Conservation (phyloP, 2,329 filamentous ascomycete species). For the Hypoxylon sp. region DNA sequence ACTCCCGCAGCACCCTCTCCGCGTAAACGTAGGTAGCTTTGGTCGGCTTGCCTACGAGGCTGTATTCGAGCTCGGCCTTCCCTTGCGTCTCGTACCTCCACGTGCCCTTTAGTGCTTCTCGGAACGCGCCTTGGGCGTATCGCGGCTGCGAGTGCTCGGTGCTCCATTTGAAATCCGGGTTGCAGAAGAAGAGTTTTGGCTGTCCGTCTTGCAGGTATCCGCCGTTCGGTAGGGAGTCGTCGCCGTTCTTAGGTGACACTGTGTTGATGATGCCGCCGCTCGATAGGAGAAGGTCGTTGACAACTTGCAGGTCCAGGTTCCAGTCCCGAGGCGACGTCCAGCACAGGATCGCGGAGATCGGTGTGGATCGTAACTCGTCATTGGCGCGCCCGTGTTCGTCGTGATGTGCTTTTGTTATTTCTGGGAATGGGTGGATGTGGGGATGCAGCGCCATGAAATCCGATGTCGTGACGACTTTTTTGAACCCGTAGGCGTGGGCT, state of each 20-base stretch:
- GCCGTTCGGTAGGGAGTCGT: slow-evolving; percentile 49
- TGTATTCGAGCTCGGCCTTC: slow-evolving; percentile 65
- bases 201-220: slow-evolving; percentile 71
- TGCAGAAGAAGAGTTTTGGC: slow-evolving; percentile 77
- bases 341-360: slow-evolving; percentile 55
- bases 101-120: slow-evolving; percentile 73
- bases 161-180: slow-evolving; percentile 80
- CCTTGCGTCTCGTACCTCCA: slow-evolving; percentile 66
- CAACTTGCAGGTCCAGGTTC: slow-evolving; percentile 56
- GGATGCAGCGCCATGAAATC: slow-evolving; percentile 50
- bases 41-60: slow-evolving; percentile 77
- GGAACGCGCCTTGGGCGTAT: slow-evolving; percentile 79
- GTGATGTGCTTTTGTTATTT: slow-evolving; percentile 56
- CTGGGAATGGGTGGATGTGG: slow-evolving; percentile 55
- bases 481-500: slow-evolving; percentile 55
- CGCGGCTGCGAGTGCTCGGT: slow-evolving; percentile 76
- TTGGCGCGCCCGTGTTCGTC: slow-evolving; percentile 56
- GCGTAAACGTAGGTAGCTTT: slow-evolving; percentile 76
- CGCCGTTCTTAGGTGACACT: slow-evolving; percentile 71
- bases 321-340: slow-evolving; percentile 57
- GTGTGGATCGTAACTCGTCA: slow-evolving; percentile 33
- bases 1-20: slow-evolving; percentile 67
- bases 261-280: slow-evolving; percentile 74
- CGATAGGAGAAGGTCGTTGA: slow-evolving; percentile 54
- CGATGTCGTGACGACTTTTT: slow-evolving; percentile 57